These are phyloP conservation scores for Trypethelium eluteriae DNA, from an alignment of 495 filamentous ascomycete genomes.

Conservation along the genomic window DNA sequence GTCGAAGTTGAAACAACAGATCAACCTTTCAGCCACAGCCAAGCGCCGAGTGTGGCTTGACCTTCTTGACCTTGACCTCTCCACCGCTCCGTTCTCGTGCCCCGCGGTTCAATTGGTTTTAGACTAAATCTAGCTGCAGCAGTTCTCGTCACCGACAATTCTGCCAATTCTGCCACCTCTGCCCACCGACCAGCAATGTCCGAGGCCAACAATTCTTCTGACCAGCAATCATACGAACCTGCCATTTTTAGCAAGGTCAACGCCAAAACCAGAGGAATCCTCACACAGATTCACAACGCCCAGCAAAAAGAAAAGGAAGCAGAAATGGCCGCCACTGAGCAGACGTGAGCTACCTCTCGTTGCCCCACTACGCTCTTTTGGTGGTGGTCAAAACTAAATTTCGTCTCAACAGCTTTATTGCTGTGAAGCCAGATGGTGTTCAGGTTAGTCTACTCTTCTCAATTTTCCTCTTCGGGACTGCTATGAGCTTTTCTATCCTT, in stretches of 20 bases:
- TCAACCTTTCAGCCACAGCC: background rate
- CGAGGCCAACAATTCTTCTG: slow-evolving; percentile 11
- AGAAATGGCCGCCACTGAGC: slow-evolving; percentile 75
- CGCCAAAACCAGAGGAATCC: slow-evolving; percentile 42
- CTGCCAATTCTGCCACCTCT: background rate
- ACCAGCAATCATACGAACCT: slow-evolving; percentile 32
- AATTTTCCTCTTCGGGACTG: background rate
- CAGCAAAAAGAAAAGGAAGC: slow-evolving; percentile 37
- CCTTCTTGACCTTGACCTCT: no score
- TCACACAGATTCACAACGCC: slow-evolving; percentile 28
- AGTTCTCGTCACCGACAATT: background rate
- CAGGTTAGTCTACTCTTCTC: slow-evolving; percentile 56
- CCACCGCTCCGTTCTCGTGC: background rate
- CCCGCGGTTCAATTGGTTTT: background rate
- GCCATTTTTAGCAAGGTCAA: slow-evolving; percentile 42
- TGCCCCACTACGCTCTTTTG: slow-evolving; percentile 12
- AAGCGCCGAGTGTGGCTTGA: background rate
- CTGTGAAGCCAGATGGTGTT: slow-evolving; percentile 98
- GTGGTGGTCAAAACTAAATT: slow-evolving; percentile 43
- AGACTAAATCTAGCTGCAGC: no score
- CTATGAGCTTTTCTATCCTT: slow-evolving; percentile 8
- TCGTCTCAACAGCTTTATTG: slow-evolving; percentile 70
- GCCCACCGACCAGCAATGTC: background rate
- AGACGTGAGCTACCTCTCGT: slow-evolving; percentile 63
- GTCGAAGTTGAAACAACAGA: slow-evolving; percentile 5